Evolutionary conservation across 2,329 filamentous ascomycete genomes (phyloP).

Genomic region (Stachybotrys chartarum): DNA sequence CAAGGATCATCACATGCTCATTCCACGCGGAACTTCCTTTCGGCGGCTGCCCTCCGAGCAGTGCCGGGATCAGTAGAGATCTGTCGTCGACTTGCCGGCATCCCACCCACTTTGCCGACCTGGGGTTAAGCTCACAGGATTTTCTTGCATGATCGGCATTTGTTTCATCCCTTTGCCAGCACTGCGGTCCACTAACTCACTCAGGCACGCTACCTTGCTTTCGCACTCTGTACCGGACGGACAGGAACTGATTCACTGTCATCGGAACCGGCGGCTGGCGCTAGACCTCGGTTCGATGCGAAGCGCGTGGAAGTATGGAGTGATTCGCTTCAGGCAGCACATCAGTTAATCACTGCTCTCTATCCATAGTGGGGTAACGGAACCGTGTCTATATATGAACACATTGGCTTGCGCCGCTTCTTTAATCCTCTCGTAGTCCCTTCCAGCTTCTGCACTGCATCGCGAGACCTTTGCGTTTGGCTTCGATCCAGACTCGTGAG

Average conservation of each 20-base stretch:
- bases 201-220: not conserved
- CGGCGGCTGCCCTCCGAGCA: not conserved
- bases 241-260: not conserved
- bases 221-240: not conserved
- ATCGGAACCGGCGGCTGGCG: not conserved
- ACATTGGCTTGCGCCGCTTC: not conserved
- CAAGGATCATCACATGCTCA: not conserved
- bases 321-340: not conserved
- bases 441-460: not conserved
- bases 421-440: not conserved
- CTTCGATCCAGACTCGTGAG: not conserved
- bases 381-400: not conserved
- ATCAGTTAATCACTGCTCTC: not conserved
- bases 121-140: not conserved
- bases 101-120: not conserved
- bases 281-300: not conserved
- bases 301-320: not conserved
- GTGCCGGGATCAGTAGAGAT: not conserved
- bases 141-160: not conserved
- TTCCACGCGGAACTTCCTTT: not conserved
- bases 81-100: not conserved
- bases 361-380: not conserved
- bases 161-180: not conserved
- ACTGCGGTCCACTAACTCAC: not conserved
- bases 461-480: not conserved